These are phyloP conservation scores for Carex myosuroides DNA, from an alignment of 176 grass and related monocot species.

Conservation along the genomic window DNA sequence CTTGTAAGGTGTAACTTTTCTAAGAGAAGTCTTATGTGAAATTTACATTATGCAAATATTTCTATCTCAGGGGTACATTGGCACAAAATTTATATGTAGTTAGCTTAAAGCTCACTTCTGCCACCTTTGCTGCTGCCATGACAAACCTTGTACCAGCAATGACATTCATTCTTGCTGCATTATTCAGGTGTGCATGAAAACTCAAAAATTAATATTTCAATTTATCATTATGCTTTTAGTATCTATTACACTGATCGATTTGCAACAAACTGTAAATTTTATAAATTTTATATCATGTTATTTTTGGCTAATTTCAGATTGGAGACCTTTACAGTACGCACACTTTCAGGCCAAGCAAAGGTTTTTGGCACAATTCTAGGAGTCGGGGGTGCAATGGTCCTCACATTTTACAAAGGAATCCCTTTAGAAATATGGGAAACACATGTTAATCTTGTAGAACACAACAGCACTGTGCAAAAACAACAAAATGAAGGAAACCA, in stretches of 20 bases:
- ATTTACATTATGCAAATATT: not conserved
- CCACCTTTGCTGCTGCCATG: constrained; percentile 75
- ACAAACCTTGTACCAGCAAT: constrained; percentile 73
- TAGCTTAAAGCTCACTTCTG: constrained; percentile 62
- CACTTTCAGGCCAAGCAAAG: constrained; percentile 53
- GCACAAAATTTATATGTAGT: constrained; percentile 79
- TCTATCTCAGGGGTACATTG: constrained; percentile 52
- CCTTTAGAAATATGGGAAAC: constrained; percentile 44
- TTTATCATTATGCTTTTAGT: not conserved
- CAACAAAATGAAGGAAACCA: constrained; percentile 21
- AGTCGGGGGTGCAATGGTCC: constrained; percentile 80
- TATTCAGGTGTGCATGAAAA: constrained; percentile 41
- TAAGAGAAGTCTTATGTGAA: not conserved
- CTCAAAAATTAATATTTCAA: constrained; percentile 1
- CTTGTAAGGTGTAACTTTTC: not conserved
- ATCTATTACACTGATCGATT: not conserved
- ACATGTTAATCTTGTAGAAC: constrained; percentile 35
- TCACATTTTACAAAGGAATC: constrained; percentile 80
- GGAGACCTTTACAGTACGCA: constrained; percentile 43
- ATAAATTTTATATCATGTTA: not conserved
- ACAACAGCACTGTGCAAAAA: not conserved
- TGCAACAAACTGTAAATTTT: not conserved
- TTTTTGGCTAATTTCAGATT: constrained; percentile 19
- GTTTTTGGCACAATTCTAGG: constrained; percentile 60
- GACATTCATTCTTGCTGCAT: constrained; percentile 58